Percentiles rank a stretch among this genome's conserved stretches.
phyloP scores from a whole-genome alignment of 1,284 basidiomycete species.

The Cystobasidiaceae sp. region DNA sequence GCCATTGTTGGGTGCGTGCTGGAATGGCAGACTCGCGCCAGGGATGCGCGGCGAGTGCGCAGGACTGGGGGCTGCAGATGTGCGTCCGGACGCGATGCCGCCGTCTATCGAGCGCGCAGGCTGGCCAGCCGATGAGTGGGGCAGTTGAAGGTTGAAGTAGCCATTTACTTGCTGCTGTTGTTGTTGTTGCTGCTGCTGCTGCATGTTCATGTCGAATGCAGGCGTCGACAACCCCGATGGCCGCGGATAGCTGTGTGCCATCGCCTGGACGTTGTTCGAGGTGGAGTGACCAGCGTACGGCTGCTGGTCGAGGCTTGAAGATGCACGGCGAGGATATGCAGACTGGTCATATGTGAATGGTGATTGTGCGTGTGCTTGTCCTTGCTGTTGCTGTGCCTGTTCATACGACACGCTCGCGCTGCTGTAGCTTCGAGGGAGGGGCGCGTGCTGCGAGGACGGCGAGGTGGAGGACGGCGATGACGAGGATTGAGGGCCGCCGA shows the following conservation, averaged over 20 bases:
- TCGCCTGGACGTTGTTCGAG: background rate
- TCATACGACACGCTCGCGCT: background rate
- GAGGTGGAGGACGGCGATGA: background rate
- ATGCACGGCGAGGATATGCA: background rate
- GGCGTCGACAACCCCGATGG: constrained; percentile 14
- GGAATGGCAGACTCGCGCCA: background rate
- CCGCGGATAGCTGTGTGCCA: constrained; percentile 7
- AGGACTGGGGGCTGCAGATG: background rate
- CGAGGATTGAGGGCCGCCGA: constrained; percentile 1
- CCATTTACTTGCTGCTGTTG: no score
- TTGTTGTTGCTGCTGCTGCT: background rate
- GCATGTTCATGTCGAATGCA: background rate
- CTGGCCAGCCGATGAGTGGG: background rate
- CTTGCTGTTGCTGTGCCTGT: constrained; percentile 3
- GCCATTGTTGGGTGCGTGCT: background rate
- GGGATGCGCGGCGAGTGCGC: background rate
- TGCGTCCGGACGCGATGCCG: no score
- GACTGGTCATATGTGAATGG: background rate
- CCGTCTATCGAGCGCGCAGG: background rate
- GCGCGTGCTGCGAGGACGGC: background rate
- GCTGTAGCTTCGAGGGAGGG: background rate
- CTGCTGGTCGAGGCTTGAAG: background rate
- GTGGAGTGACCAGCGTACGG: background rate
- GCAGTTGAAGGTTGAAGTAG: background rate
- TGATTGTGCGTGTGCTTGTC: background rate